Base-by-base conservation (phyloP, 163 green algal genomes). In the Prototheca cutis region DNA sequence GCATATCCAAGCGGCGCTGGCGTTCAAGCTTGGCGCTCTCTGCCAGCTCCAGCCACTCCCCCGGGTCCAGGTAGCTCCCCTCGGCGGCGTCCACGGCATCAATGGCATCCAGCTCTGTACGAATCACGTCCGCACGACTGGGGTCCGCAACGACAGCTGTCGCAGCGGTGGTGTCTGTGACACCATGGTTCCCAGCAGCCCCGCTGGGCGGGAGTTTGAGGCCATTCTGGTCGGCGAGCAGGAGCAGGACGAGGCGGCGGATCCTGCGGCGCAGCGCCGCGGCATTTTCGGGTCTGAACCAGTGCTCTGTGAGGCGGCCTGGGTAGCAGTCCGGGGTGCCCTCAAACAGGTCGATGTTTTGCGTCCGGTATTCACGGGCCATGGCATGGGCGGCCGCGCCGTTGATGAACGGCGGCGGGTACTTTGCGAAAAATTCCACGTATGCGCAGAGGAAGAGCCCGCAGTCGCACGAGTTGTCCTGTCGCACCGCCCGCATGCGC, bases 381-480 rank as follows among this genome's bases (percentile, higher is more conserved):
- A 70, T 23, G 2, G 32, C 18, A 0, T 51, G 21, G n/a, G 59
- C 10, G n/a, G 55, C 40, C 1, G 15, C 4, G 3, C 30, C 6
- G 31, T 62, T 48, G 39, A 71, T 52, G 32, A 31, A 40, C 23
- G 73, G 74, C 13, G 69, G 68, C 39, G 67, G 45, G 1, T 55
- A 63, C 33, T 79, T 40, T 1, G 68, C 64, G 61, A 95, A 95
- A 62, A 82, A 91, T 58, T 97, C 77, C 6, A 86, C 57, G 65
- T 89, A 96, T 34, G 76, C 56, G 33, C 93, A 82, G 56, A 95
- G 54, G 74, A 94, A 97, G 34, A 96, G 80, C 6, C 90, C 90
- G 66, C 90, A 97, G 73, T 97, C 90, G 59, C 72, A 90, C 70
- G 88, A 67, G 72, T 97, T 96, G 73, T 88, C 66, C 19, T 19